Base-by-base conservation (phyloP, 2,329 filamentous ascomycete genomes). In the Monosporascus sp. region DNA sequence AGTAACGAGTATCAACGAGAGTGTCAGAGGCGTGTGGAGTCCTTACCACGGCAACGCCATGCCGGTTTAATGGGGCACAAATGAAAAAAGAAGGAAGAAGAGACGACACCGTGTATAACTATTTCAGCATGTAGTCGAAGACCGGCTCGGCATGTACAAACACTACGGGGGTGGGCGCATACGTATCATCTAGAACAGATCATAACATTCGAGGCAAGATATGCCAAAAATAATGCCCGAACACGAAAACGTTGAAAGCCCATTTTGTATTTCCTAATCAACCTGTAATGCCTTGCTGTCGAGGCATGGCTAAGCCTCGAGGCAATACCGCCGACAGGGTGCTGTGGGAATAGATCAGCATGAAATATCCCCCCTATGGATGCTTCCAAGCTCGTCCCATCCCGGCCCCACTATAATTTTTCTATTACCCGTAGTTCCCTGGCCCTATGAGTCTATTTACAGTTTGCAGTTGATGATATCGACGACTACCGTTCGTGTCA, bases 11-110 rank as follows among this genome's bases (percentile, higher is more conserved):
- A 78, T 80, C 67, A 86, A 81, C 67, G 74, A 80, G 59, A 85
- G 83, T 72, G 84, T 88, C 50, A 80, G 85, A 76, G 85, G 85
- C 60, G 74, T 88, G 56, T 88, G 85, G 85, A 85, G 81, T 70
- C 85, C 85, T 48, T 88, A 86, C 68, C 85, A 88, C 68, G 82
- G 84, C 58, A 75, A 76, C 52, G 80, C 79, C 28, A 74, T 79
- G 72, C 63, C 68, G 57, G 80, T 85, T 59, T 84, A 73, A 70
- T 24, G 18, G 41, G 15, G 37, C 14, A n/a, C 35, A 38, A n/a
- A n/a, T n/a, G n/a, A n/a, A n/a, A n/a, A n/a, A n/a, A n/a, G 46
- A 31, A 51, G 58, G 46, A 52, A 56, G 51, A 48, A 58, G 37
- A 18, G 48, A 43, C 43, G 14, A n/a, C 24, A 43, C 20, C 8